phyloP scores from a whole-genome alignment of 2,329 filamentous ascomycete species.

The Cladosporium cucumerinum region DNA sequence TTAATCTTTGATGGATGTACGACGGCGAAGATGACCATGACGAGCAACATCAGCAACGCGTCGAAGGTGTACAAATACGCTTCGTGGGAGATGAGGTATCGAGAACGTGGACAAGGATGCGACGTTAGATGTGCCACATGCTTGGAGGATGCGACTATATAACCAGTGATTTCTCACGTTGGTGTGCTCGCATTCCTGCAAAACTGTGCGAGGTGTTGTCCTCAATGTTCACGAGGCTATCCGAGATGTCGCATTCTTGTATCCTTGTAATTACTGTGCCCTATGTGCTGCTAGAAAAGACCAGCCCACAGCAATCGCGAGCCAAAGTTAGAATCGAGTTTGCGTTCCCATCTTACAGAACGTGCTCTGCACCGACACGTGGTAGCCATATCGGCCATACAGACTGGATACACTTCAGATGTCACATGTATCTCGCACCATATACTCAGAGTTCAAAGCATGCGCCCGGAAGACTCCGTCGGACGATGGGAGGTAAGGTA shows the following conservation, averaged over 20 bases:
- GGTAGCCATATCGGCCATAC: no score
- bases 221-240: background rate
- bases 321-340: background rate
- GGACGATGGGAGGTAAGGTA: background rate
- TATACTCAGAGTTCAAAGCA: background rate
- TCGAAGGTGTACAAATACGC: constrained; percentile 46
- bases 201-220: background rate
- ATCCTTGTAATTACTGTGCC: background rate
- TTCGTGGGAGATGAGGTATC: constrained; percentile 43
- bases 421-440: background rate
- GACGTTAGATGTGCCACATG: no score
- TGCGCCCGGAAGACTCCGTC: background rate
- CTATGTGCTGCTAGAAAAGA: background rate
- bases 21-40: constrained; percentile 23
- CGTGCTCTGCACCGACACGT: no score
- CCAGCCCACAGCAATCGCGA: background rate
- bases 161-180: no score
- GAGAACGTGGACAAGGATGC: no score
- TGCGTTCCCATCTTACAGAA: background rate
- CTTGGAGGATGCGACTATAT: background rate
- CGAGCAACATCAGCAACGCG: constrained; percentile 38
- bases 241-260: background rate
- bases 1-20: constrained; percentile 6
- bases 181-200: background rate
- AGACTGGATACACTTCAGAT: no score